phyloP scores from a whole-genome alignment of 1,284 basidiomycete species.

The Athelia sp. region DNA sequence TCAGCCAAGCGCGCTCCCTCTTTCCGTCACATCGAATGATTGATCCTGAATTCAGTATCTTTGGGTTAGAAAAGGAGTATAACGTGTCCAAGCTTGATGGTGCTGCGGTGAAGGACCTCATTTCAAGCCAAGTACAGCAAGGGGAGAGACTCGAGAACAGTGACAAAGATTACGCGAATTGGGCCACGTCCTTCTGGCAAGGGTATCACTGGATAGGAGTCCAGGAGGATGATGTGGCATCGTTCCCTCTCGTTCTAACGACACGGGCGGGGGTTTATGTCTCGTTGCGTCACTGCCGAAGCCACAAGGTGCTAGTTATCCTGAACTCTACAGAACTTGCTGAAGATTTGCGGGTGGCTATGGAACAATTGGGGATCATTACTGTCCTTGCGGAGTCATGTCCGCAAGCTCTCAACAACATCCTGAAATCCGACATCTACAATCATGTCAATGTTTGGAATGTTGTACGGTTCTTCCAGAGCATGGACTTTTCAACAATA shows the following conservation, averaged over 20 bases:
- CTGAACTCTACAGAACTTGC: too few relatives aligned
- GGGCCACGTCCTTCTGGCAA: conserved; percentile 21
- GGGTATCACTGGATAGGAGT: conserved; percentile 10
- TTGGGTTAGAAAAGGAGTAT: conserved; percentile 12
- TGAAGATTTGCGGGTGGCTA: too few relatives aligned
- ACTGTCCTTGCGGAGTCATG: background rate
- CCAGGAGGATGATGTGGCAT: conserved; percentile 6
- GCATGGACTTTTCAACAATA: background rate
- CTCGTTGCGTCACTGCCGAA: too few relatives aligned
- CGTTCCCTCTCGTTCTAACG: conserved; percentile 25
- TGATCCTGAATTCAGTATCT: conserved; percentile 13
- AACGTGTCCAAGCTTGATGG: conserved; percentile 20
- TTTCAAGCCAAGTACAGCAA: conserved; percentile 13
- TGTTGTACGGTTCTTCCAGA: background rate
- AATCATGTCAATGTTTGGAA: background rate
- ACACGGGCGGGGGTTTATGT: background rate
- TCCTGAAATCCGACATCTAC: conserved; percentile 2
- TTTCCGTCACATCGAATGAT: conserved; percentile 21
- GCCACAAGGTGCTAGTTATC: too few relatives aligned
- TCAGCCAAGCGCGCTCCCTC: conserved; percentile 9
- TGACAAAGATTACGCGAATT: conserved; percentile 7
- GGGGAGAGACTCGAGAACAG: conserved; percentile 1
- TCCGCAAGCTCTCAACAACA: conserved; percentile 1
- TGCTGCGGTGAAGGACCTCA: conserved; percentile 14
- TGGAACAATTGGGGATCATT: too few relatives aligned